phyloP scores from a whole-genome alignment of 306 rosid genomes.

The Carpinus fangiana region DNA sequence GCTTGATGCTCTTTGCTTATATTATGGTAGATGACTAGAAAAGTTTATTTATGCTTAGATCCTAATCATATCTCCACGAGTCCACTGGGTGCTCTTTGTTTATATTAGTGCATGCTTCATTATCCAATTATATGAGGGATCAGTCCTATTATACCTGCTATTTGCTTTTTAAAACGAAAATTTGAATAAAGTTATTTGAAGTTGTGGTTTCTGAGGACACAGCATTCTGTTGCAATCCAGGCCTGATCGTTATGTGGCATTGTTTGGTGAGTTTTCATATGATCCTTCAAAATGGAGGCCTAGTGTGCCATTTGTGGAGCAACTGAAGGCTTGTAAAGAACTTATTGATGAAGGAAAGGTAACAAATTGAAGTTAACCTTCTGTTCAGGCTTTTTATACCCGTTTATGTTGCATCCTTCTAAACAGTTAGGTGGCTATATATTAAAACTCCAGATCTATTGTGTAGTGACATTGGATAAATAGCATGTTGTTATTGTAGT shows the following conservation, averaged over 20 bases:
- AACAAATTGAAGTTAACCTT: conserved; percentile 13
- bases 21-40: neutral
- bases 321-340: conserved; percentile 84
- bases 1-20: too few relatives aligned
- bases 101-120: neutral
- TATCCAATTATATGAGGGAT: neutral
- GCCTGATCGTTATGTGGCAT: conserved; percentile 88
- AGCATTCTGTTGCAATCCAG: conserved; percentile 39
- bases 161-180: conserved; percentile 13
- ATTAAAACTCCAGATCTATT: neutral
- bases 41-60: neutral
- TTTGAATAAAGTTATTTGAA: conserved; percentile 13
- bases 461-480: neutral
- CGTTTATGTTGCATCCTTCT: conserved; percentile 12
- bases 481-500: neutral
- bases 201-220: conserved; percentile 16
- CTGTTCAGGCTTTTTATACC: conserved; percentile 22
- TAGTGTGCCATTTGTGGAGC: conserved; percentile 89
- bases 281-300: conserved; percentile 86
- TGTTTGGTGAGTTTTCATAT: conserved; percentile 66
- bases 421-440: neutral
- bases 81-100: neutral
- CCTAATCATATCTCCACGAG: neutral
- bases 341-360: conserved; percentile 95
- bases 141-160: conserved; percentile 10